phyloP scores from a whole-genome alignment of 768 basidiomycete genomes.

The Collybia sp. region DNA sequence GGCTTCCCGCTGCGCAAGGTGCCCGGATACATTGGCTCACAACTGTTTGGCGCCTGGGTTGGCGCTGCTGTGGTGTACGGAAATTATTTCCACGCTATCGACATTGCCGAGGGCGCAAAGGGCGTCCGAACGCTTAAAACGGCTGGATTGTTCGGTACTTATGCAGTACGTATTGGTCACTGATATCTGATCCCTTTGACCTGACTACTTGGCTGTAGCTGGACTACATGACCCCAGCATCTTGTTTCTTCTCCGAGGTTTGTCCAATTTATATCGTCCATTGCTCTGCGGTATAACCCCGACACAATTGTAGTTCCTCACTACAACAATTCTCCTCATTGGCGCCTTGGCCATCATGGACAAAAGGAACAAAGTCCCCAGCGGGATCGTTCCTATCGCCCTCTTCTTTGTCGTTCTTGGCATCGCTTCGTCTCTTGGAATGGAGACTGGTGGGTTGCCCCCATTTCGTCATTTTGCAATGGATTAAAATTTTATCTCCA shows the following conservation, averaged over 20 bases:
- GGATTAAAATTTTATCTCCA: neutral
- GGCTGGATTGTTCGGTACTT: constrained; percentile 54
- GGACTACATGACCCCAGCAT: constrained; percentile 33
- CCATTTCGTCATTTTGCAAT: neutral
- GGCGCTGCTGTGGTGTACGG: constrained; percentile 48
- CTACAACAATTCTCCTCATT: constrained; percentile 48
- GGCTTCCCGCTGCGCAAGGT: constrained; percentile 54
- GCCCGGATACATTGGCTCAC: constrained; percentile 40
- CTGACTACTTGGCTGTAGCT: constrained; percentile 16
- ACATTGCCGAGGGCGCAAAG: constrained; percentile 44
- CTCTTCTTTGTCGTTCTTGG: constrained; percentile 56
- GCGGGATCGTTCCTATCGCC: constrained; percentile 48
- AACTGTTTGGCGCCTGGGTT: constrained; percentile 46
- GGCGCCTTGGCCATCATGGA: constrained; percentile 51
- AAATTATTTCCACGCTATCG: constrained; percentile 57
- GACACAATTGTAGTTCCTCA: constrained; percentile 40
- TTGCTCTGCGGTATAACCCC: too few species aligned
- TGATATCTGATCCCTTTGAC: neutral
- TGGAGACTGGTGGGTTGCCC: constrained; percentile 44
- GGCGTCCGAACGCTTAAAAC: constrained; percentile 42
- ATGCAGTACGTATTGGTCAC: constrained; percentile 37
- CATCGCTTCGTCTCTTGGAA: constrained; percentile 54
- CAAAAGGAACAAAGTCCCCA: constrained; percentile 41
- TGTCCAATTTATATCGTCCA: too few species aligned
- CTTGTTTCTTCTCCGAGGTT: constrained; percentile 36